Evolutionary conservation across 257 asterid species (phyloP).

Genomic region (Haberlea rhodopensis): DNA sequence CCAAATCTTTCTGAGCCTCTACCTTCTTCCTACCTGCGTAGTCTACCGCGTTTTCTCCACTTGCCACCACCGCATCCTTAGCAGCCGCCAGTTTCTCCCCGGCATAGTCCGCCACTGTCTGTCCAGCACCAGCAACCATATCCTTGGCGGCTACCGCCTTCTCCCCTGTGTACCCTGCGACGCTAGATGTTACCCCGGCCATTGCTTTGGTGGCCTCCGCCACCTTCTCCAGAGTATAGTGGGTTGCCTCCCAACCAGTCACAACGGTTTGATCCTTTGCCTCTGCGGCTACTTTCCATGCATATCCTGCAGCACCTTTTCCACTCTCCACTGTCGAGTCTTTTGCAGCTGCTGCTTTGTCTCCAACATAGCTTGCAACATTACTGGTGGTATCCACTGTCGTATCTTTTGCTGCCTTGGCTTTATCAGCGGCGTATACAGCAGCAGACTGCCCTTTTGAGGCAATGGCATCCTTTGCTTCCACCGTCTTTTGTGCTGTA

Average conservation of each 20-base stretch:
- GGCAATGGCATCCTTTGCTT: constrained; percentile 23
- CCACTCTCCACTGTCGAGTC: constrained; percentile 50
- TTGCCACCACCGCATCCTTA: constrained; percentile 51
- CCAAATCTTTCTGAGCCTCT: constrained; percentile 44
- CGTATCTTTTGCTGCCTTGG: too few relatives aligned
- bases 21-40: constrained; percentile 67
- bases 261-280: constrained; percentile 58
- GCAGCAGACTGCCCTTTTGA: too few relatives aligned
- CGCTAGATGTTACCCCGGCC: too few relatives aligned
- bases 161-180: constrained; percentile 49
- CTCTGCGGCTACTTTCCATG: constrained; percentile 45
- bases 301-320: too few relatives aligned
- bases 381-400: constrained; percentile 19
- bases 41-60: constrained; percentile 61
- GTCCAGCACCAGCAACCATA: constrained; percentile 61
- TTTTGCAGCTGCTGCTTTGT: constrained; percentile 42
- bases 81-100: constrained; percentile 56
- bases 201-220: constrained; percentile 61
- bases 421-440: too few relatives aligned
- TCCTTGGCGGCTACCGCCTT: constrained; percentile 50
- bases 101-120: constrained; percentile 37
- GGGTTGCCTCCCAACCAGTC: constrained; percentile 82
- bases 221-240: constrained; percentile 52
- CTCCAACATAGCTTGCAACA: constrained; percentile 38
- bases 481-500: constrained; percentile 10